Conservation (phyloP, 345 rosid genomes). For the Iberis pinnata region DNA sequence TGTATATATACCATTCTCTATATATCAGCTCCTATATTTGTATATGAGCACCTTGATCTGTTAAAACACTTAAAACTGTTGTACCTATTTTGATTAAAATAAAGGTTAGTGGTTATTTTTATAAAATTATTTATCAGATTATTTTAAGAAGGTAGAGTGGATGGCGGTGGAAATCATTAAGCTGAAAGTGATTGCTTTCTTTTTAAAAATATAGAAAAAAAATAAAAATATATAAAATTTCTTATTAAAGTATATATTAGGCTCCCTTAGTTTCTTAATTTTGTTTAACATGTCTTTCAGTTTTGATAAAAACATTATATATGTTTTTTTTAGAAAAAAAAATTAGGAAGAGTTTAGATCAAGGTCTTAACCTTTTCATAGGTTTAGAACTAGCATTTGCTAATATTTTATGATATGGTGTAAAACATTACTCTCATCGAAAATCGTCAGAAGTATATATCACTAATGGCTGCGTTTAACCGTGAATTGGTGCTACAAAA, state of each 20-base stretch:
- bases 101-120: slow-evolving; percentile 15
- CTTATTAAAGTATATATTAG: slow-evolving; percentile 20
- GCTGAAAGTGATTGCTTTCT: slow-evolving; percentile 25
- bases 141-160: slow-evolving; percentile 22
- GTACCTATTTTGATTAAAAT: slow-evolving; percentile 37
- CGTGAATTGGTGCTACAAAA: too few species aligned
- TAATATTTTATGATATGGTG: too few species aligned
- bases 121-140: slow-evolving; percentile 11
- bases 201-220: background rate
- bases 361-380: too few species aligned
- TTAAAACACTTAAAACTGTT: slow-evolving; percentile 22
- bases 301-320: too few species aligned
- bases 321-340: too few species aligned
- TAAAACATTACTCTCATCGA: too few species aligned
- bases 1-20: slow-evolving; percentile 2
- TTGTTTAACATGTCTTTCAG: too few species aligned
- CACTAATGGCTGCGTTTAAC: too few species aligned
- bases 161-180: slow-evolving; percentile 32
- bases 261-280: too few species aligned
- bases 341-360: too few species aligned
- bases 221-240: background rate
- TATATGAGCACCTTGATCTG: slow-evolving; percentile 37
- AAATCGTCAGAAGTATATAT: too few species aligned
- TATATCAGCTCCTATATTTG: background rate
- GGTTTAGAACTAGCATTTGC: too few species aligned